These are phyloP conservation scores for Debaryomyces castellii DNA, from an alignment of 805 yeast species.

Conservation along the genomic window DNA sequence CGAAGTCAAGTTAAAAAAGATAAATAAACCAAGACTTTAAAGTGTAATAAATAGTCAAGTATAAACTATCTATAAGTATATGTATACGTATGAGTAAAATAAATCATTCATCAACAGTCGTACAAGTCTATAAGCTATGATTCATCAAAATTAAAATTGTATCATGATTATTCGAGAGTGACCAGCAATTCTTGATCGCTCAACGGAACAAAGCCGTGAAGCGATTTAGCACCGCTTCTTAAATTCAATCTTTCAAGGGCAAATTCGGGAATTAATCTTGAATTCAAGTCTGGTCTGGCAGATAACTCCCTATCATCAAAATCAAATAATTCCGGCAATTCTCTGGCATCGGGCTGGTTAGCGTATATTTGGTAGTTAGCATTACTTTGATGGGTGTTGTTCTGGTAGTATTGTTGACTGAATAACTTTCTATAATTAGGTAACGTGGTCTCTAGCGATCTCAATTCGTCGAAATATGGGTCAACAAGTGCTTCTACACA, in stretches of 20 bases:
- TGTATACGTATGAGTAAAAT: slow-evolving; percentile 2
- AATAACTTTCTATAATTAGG: slow-evolving; percentile 45
- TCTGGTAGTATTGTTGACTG: slow-evolving; percentile 34
- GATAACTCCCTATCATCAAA: slow-evolving; percentile 52
- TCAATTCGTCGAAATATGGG: slow-evolving; percentile 56
- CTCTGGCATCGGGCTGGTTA: slow-evolving; percentile 38
- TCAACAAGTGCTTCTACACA: slow-evolving; percentile 55
- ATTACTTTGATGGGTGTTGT: slow-evolving; percentile 32
- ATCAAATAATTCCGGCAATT: slow-evolving; percentile 52
- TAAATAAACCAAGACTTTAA: slow-evolving; percentile 37
- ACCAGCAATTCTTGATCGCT: slow-evolving; percentile 34
- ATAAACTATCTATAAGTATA: not conserved
- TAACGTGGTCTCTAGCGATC: slow-evolving; percentile 34
- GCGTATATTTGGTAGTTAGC: slow-evolving; percentile 42
- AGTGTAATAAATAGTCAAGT: not conserved
- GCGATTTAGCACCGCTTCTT: slow-evolving; percentile 19
- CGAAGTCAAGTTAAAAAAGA: slow-evolving; percentile 17
- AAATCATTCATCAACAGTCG: slow-evolving; percentile 2
- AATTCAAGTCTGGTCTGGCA: slow-evolving; percentile 40
- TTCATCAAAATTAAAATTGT: not conserved
- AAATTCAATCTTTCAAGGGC: slow-evolving; percentile 28
- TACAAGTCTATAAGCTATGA: slow-evolving; percentile 2
- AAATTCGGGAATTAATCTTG: slow-evolving; percentile 43
- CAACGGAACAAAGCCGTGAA: slow-evolving; percentile 42
- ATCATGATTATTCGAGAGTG: slow-evolving; percentile 26